Evolutionary conservation across 208 protist genomes (phyloP).

Genomic region (Naegleria gruberi): DNA sequence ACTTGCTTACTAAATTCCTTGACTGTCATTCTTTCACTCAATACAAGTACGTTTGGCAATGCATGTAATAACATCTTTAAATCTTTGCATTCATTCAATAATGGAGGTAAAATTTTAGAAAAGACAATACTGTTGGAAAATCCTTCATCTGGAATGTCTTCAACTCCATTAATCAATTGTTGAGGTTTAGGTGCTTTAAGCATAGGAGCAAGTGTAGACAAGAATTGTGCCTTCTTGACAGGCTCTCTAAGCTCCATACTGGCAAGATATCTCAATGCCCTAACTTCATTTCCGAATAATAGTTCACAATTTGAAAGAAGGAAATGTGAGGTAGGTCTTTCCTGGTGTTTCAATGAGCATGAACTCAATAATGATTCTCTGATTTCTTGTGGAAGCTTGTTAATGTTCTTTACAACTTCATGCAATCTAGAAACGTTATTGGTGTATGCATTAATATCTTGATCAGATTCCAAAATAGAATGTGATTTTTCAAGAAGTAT

Average conservation of each 20-base stretch:
- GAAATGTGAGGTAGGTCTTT: conserved; percentile 1
- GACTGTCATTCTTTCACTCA: not conserved
- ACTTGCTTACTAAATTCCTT: not conserved
- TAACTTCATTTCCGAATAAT: conserved; percentile 22
- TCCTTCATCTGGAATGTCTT: not conserved
- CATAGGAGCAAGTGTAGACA: not conserved
- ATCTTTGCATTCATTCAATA: conserved; percentile 12
- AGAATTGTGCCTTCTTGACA: conserved; percentile 23
- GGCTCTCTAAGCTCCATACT: conserved; percentile 20
- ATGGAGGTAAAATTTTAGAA: not conserved
- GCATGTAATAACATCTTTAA: not conserved
- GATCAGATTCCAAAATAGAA: not conserved
- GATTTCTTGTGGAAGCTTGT: not conserved
- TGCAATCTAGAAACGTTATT: not conserved
- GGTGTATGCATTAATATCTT: not conserved
- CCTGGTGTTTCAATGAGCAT: not conserved
- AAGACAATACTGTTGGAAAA: not conserved
- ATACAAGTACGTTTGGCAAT: not conserved
- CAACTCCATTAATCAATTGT: not conserved
- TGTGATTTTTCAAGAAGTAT: not conserved
- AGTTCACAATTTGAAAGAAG: not conserved
- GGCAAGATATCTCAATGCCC: conserved; percentile 15
- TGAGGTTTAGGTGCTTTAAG: not conserved
- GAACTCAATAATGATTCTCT: not conserved
- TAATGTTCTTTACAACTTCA: not conserved